Percentiles rank a stretch among this genome's conserved stretches.
Evolutionary conservation across 176 grass and related monocot genomes (phyloP).

Genomic region (Carex kokanica): DNA sequence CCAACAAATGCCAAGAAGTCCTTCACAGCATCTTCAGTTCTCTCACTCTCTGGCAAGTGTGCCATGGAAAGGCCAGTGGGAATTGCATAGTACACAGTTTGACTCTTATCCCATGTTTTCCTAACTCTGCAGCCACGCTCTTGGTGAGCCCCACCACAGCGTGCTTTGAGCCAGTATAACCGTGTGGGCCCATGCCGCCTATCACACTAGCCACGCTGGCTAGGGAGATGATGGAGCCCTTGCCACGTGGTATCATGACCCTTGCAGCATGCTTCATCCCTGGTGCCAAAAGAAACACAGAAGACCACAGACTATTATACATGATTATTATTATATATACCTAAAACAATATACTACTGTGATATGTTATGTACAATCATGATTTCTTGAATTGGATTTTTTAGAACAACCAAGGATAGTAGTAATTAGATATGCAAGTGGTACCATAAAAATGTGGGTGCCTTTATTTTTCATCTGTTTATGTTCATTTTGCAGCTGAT

Average conservation of each 20-base stretch:
- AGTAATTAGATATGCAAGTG: background rate
- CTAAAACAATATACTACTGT: background rate
- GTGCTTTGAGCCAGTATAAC: no score
- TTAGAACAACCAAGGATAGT: background rate
- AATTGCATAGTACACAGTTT: no score
- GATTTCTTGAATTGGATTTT: background rate
- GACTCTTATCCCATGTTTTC: no score
- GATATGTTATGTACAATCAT: background rate
- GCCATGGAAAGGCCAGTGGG: no score
- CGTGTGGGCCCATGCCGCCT: conserved; percentile 59
- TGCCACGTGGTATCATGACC: conserved; percentile 60
- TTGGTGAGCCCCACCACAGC: no score
- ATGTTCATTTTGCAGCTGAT: background rate
- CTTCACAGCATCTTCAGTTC: conserved; percentile 33
- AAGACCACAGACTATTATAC: background rate
- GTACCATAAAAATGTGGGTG: background rate
- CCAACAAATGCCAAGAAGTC: conserved; percentile 62
- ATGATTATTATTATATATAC: background rate
- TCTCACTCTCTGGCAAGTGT: conserved; percentile 42
- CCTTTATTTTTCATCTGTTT: background rate
- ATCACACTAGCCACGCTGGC: conserved; percentile 60
- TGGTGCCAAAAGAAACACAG: background rate
- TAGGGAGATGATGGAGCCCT: conserved; percentile 71
- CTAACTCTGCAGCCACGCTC: no score
- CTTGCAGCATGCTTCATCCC: conserved; percentile 91